A percentile compares a stretch with the other conserved stretches of the same genome.
Evolutionary conservation across 1,139 yeast genomes (phyloP).

Genomic region (Groenewaldozyma auringiensis): DNA sequence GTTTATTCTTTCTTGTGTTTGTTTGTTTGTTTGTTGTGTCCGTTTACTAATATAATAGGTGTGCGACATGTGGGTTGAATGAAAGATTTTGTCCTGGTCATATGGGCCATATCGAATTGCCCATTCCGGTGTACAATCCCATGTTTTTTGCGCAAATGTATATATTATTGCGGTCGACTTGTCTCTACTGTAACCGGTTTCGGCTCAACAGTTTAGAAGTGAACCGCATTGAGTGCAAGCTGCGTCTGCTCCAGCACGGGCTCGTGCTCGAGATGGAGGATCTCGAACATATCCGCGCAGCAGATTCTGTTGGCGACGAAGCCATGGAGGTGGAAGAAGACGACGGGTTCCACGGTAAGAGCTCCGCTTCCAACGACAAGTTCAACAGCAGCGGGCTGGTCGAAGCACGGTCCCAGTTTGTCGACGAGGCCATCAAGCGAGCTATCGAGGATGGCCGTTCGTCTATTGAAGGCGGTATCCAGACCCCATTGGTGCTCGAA

Average conservation of each 20-base stretch:
- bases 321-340: conserved; percentile 35
- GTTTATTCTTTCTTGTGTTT: conserved; percentile 2
- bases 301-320: conserved; percentile 32
- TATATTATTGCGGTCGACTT: conserved; percentile 71
- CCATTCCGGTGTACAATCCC: conserved; percentile 93
- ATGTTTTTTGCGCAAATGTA: conserved; percentile 87
- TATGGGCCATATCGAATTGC: conserved; percentile 95
- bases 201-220: conserved; percentile 59
- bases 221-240: conserved; percentile 70
- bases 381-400: conserved; percentile 22
- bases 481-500: conserved; percentile 78
- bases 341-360: conserved; percentile 17
- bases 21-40: no score
- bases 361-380: conserved; percentile 15
- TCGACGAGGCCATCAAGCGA: conserved; percentile 56
- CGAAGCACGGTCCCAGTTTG: conserved; percentile 55
- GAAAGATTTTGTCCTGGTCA: conserved; percentile 97
- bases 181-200: conserved; percentile 87
- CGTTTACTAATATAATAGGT: no score
- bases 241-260: conserved; percentile 81
- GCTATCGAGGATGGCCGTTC: conserved; percentile 80
- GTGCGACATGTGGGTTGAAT: conserved; percentile 94
- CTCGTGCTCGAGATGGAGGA: conserved; percentile 69
- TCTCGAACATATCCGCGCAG: conserved; percentile 54
- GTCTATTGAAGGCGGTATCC: conserved; percentile 48